Evolutionary conservation across 2,329 filamentous ascomycete genomes (phyloP).

Genomic region (Aureobasidium leucospermi): DNA sequence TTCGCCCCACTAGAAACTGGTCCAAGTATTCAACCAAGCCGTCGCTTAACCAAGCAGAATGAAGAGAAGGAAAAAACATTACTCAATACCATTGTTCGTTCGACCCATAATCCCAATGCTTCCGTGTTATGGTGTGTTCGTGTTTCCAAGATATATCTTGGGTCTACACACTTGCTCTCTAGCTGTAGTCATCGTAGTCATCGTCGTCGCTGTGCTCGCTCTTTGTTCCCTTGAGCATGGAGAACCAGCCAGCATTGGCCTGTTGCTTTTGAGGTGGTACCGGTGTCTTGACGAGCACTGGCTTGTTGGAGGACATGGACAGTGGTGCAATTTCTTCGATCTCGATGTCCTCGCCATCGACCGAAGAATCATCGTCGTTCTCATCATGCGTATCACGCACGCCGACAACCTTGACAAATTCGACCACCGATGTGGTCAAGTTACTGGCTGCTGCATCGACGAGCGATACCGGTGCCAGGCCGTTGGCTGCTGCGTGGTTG

Average conservation of each 20-base stretch:
- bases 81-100: conserved; percentile 9
- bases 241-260: conserved; percentile 15
- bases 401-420: conserved; percentile 76
- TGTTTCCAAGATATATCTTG: neutral
- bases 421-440: conserved; percentile 75
- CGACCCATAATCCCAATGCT: neutral
- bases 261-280: conserved; percentile 14
- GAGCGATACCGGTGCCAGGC: conserved; percentile 85
- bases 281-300: neutral
- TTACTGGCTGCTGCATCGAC: conserved; percentile 91
- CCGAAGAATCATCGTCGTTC: neutral
- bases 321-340: conserved; percentile 9
- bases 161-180: neutral
- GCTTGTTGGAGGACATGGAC: conserved; percentile 8
- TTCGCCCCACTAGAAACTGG: neutral
- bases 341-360: conserved; percentile 38
- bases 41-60: neutral
- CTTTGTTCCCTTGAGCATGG: conserved; percentile 16
- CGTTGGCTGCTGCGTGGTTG: conserved; percentile 75
- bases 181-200: conserved; percentile 15
- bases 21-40: neutral
- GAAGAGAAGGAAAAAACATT: conserved; percentile 8
- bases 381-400: conserved; percentile 59
- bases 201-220: conserved; percentile 13
- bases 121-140: neutral